Percentiles rank a stretch among this genome's conserved stretches.
Conservation (phyloP, 1,139 yeast genomes). For the Pichia sp. region DNA sequence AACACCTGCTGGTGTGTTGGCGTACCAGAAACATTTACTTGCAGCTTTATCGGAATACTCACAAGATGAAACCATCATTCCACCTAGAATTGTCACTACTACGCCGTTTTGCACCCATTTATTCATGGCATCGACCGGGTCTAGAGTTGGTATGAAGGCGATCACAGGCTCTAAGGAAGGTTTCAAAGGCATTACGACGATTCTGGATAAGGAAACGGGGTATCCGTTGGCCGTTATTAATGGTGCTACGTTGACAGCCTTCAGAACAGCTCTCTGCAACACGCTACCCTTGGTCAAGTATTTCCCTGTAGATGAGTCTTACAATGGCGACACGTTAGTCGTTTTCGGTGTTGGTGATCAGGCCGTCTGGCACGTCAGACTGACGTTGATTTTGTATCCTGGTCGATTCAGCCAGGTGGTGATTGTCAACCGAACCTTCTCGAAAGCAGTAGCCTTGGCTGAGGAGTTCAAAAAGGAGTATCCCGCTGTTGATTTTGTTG, state of each 20-base stretch:
- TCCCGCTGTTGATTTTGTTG: conserved; percentile 20
- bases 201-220: conserved; percentile 45
- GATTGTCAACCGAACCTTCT: conserved; percentile 38
- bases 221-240: conserved; percentile 44
- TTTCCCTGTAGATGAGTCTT: conserved; percentile 22
- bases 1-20: not conserved
- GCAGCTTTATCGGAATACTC: conserved; percentile 24
- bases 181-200: conserved; percentile 43
- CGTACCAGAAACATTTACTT: conserved; percentile 22
- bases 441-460: conserved; percentile 31
- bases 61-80: conserved; percentile 27
- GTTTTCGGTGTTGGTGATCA: conserved; percentile 64
- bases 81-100: conserved; percentile 31
- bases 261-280: conserved; percentile 58
- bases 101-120: conserved; percentile 37
- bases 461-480: conserved; percentile 23
- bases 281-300: conserved; percentile 38
- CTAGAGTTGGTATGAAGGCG: conserved; percentile 35
- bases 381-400: conserved; percentile 37
- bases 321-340: conserved; percentile 20
- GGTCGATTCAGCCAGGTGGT: conserved; percentile 31
- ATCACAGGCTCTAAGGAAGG: conserved; percentile 45
- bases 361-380: conserved; percentile 55
- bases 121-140: conserved; percentile 54
- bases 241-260: conserved; percentile 55